Percentiles rank a stretch among this genome's conserved stretches.
Conservation (phyloP, 768 basidiomycete genomes). For the Leccinum barrowsii region DNA sequence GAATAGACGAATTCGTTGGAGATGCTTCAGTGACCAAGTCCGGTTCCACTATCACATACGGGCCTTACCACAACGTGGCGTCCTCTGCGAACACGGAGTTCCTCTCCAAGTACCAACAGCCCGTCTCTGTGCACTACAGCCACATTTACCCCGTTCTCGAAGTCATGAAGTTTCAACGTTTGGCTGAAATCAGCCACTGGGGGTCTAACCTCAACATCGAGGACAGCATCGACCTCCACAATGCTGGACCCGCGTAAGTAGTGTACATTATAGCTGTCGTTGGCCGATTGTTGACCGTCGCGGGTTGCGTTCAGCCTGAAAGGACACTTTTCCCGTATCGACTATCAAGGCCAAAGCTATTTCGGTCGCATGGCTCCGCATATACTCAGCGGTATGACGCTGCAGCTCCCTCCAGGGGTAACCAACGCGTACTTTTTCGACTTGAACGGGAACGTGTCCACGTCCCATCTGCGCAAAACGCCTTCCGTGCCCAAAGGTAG, state of each 20-base stretch:
- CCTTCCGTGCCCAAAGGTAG: constrained; percentile 61
- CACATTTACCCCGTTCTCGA: constrained; percentile 82
- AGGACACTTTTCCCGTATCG: constrained; percentile 92
- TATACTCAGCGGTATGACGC: constrained; percentile 65
- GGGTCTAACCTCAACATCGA: constrained; percentile 92
- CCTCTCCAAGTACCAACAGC: constrained; percentile 57
- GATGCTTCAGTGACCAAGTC: constrained; percentile 67
- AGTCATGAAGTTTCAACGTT: constrained; percentile 65
- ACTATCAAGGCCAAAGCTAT: constrained; percentile 75
- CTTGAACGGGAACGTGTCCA: constrained; percentile 93
- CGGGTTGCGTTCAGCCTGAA: constrained; percentile 60
- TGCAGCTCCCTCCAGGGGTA: constrained; percentile 82
- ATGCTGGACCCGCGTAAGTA: constrained; percentile 85
- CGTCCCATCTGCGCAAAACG: constrained; percentile 73
- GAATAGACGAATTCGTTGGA: constrained; percentile 53
- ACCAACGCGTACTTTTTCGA: constrained; percentile 88
- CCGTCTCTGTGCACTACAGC: constrained; percentile 72
- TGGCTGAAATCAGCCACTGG: constrained; percentile 96
- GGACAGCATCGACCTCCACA: constrained; percentile 81
- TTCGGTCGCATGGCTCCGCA: constrained; percentile 66
- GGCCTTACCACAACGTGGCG: constrained; percentile 78
- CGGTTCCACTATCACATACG: constrained; percentile 81
- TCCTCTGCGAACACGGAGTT: constrained; percentile 56
- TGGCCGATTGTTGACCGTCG: background rate
- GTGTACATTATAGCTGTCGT: background rate